These are phyloP conservation scores for Alternaria triticina DNA, from an alignment of 2,329 filamentous ascomycete species.

Conservation along the genomic window DNA sequence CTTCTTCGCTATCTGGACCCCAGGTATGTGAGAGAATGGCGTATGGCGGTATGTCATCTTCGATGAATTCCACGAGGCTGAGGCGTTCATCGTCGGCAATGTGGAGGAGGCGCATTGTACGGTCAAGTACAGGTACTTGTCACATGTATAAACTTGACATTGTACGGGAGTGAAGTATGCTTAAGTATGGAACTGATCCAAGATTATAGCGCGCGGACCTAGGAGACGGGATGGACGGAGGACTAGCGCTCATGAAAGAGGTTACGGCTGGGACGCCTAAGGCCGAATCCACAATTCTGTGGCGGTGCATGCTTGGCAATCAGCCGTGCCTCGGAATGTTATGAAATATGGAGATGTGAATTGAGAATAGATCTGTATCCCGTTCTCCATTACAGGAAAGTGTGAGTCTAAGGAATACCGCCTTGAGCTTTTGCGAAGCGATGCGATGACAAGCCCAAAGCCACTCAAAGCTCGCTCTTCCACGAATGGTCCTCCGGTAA, in stretches of 20 bases:
- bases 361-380: too few relatives aligned
- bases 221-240: neutral
- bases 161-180: too few relatives aligned
- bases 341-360: neutral
- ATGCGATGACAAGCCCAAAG: neutral
- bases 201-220: too few relatives aligned
- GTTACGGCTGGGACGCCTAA: neutral
- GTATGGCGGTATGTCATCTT: constrained; percentile 7
- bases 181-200: too few relatives aligned
- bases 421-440: neutral
- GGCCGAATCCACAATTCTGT: neutral
- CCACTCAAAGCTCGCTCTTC: constrained; percentile 13
- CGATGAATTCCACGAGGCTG: constrained; percentile 6
- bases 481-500: constrained; percentile 16
- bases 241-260: neutral
- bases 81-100: constrained; percentile 8
- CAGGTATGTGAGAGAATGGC: constrained; percentile 28
- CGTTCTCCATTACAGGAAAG: too few relatives aligned
- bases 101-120: constrained; percentile 19
- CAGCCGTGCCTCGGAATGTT: neutral
- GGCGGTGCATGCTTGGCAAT: neutral
- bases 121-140: neutral
- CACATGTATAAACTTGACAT: neutral
- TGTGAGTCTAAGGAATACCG: neutral
- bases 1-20: constrained; percentile 13